Conservation (phyloP, 2,329 filamentous ascomycete genomes). For the Penicillium sp. region DNA sequence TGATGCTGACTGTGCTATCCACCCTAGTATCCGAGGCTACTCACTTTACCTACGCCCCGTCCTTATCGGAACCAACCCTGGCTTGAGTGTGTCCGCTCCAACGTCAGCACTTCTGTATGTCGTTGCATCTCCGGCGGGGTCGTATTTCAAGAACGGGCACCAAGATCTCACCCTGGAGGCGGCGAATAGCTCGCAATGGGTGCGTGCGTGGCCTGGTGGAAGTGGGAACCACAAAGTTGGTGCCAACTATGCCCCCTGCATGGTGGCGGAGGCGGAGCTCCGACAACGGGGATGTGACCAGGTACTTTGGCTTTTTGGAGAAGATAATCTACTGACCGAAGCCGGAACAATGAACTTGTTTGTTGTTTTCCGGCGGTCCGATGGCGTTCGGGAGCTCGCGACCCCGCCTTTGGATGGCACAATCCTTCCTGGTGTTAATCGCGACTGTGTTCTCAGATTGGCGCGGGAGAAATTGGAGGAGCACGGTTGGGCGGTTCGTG, state of each 20-base stretch:
- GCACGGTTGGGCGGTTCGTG: not conserved
- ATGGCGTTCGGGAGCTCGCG: slow-evolving; percentile 65
- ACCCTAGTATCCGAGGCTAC: not conserved
- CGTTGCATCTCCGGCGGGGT: slow-evolving; percentile 51
- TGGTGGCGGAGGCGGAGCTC: slow-evolving; percentile 75
- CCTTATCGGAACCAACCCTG: slow-evolving; percentile 75
- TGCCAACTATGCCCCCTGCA: slow-evolving; percentile 81
- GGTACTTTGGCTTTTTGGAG: slow-evolving; percentile 83
- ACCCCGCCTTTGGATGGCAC: slow-evolving; percentile 79
- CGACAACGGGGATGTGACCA: slow-evolving; percentile 74
- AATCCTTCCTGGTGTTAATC: slow-evolving; percentile 81
- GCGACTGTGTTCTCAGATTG: slow-evolving; percentile 55
- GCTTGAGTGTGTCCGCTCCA: slow-evolving; percentile 75
- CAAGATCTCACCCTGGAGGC: too few relatives aligned
- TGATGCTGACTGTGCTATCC: too few relatives aligned
- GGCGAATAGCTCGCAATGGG: slow-evolving; percentile 31
- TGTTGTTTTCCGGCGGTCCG: slow-evolving; percentile 63
- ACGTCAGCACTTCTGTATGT: slow-evolving; percentile 63
- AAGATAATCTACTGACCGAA: slow-evolving; percentile 75
- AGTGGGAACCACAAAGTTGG: slow-evolving; percentile 88
- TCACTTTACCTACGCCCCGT: slow-evolving; percentile 83
- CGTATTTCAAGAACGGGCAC: too few relatives aligned
- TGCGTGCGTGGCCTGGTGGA: slow-evolving; percentile 85
- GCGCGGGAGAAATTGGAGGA: not conserved
- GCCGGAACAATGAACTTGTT: slow-evolving; percentile 90